Base-by-base conservation (phyloP, 352 stramenopile genomes). In the Pseudoperonospora humuli region DNA sequence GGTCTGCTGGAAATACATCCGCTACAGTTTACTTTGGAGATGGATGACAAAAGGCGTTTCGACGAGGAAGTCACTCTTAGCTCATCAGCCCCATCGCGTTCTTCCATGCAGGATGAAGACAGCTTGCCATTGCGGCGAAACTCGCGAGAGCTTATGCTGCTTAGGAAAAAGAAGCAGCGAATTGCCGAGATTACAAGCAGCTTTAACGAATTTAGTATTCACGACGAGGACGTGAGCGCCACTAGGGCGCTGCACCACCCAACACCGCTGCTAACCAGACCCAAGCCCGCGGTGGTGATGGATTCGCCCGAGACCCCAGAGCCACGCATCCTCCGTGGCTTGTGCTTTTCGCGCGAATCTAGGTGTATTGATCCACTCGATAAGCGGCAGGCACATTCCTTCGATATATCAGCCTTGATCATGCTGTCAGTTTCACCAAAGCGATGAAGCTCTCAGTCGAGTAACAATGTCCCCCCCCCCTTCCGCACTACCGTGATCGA, bases 381-480 rank as follows among this genome's bases (percentile, higher is more conserved):
- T 34, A 70, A 70, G 56, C 50, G 60, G 10, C 50, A 57, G 23
- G 46, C 46, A 4, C 49, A 41, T 52, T 42, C 35, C 1, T 74
- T 75, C 45, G 68, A 79, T 56, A 61, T 79, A 55, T 66, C 51
- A 23, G 39, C 64, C 3, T 75, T 78, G 51, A 64, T 67, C 36
- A 58, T 67, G 51, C 53, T 79, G 43, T 61, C 54, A 26, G 50
- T 68, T 34, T 68, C 59, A 23, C 45, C 54, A 11, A 47, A 57
- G 45, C 54, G 45, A 27, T 64, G 45, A 58, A 34, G n/a, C 24
- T 15, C 14, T 26, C 26, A 14, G 26, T 15, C 26, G 14, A 15
- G 26, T 15, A 15, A 6, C 7, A 32, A 32, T 7, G 26, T 7
- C 26, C 7, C 26, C 2, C 9, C 25, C 5, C n/a, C 9, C 2